Percentiles rank a stretch among this genome's conserved stretches.
These are phyloP conservation scores for Lunasporangiospora selenospora DNA, from an alignment of 192 early-diverging fungal species.

Conservation along the genomic window DNA sequence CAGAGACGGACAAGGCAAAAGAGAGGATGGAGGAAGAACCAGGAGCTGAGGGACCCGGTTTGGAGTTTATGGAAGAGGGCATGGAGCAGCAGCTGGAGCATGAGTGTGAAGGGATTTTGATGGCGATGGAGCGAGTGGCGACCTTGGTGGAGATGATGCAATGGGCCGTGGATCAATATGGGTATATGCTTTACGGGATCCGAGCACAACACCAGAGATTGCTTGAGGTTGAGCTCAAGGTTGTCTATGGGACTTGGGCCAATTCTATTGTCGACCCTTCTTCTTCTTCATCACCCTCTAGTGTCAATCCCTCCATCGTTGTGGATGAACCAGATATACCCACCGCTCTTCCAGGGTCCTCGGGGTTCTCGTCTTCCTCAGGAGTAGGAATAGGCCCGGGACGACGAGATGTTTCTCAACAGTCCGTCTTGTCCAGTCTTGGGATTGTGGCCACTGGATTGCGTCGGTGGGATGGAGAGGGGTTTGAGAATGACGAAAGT, in stretches of 20 bases:
- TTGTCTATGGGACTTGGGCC: slow-evolving; percentile 13
- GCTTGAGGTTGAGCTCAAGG: slow-evolving; percentile 57
- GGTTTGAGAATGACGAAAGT: background rate
- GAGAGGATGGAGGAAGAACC: background rate
- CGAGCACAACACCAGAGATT: slow-evolving; percentile 46
- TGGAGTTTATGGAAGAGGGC: background rate
- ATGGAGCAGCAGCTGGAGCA: background rate
- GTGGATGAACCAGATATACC: too few species aligned
- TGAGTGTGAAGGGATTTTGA: slow-evolving; percentile 17
- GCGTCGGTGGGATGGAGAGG: slow-evolving; percentile 15
- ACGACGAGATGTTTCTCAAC: background rate
- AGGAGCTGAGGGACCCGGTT: background rate
- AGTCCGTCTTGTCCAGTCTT: slow-evolving; percentile 2
- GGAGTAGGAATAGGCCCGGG: background rate
- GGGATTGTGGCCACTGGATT: slow-evolving; percentile 9
- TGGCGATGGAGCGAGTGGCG: slow-evolving; percentile 14
- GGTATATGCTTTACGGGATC: slow-evolving; percentile 58
- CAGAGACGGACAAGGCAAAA: slow-evolving; percentile 4
- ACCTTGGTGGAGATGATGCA: slow-evolving; percentile 46
- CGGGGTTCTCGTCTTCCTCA: background rate
- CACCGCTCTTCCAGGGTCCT: background rate
- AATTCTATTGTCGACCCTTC: slow-evolving; percentile 2
- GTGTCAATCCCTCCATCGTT: too few species aligned
- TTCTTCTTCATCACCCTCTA: background rate
- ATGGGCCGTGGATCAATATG: slow-evolving; percentile 60